phyloP scores from a whole-genome alignment of 179 eudicot genomes.

The Sideroxylon spinosum region DNA sequence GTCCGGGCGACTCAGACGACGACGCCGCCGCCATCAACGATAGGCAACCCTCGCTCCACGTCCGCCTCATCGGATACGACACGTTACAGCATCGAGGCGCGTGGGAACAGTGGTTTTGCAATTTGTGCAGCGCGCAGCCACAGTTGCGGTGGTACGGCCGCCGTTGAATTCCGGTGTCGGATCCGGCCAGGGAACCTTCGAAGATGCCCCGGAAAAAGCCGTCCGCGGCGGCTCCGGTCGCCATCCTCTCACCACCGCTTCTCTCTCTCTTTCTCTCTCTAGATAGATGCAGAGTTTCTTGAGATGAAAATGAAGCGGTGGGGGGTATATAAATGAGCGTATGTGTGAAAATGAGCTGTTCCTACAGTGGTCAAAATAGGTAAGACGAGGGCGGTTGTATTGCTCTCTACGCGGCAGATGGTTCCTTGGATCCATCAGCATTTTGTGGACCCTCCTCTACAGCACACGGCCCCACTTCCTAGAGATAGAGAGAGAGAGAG shows the following conservation, averaged over 20 bases:
- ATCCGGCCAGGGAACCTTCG: constrained; percentile 25
- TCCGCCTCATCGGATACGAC: constrained; percentile 36
- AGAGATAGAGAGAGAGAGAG: too few species aligned
- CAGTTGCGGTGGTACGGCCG: constrained; percentile 47
- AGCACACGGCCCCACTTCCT: too few species aligned
- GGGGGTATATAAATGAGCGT: too few species aligned
- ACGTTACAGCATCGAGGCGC: constrained; percentile 14
- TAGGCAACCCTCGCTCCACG: constrained; percentile 46
- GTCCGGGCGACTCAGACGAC: not conserved
- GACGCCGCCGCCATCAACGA: constrained; percentile 23
- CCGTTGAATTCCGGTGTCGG: constrained; percentile 25
- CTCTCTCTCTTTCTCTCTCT: not conserved
- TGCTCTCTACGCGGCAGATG: too few species aligned
- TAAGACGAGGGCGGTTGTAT: too few species aligned
- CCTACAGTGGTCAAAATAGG: too few species aligned
- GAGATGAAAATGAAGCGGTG: too few species aligned
- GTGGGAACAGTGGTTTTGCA: constrained; percentile 20
- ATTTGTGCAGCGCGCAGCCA: constrained; percentile 37
- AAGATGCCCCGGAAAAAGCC: constrained; percentile 20
- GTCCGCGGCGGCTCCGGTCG: constrained; percentile 23
- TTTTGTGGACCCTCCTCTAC: too few species aligned
- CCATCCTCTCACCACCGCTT: not conserved
- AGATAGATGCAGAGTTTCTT: too few species aligned
- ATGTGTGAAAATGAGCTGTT: too few species aligned
- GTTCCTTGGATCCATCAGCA: too few species aligned